Evolutionary conservation across 768 basidiomycete genomes (phyloP).

Genomic region (Lactarius tabidus): DNA sequence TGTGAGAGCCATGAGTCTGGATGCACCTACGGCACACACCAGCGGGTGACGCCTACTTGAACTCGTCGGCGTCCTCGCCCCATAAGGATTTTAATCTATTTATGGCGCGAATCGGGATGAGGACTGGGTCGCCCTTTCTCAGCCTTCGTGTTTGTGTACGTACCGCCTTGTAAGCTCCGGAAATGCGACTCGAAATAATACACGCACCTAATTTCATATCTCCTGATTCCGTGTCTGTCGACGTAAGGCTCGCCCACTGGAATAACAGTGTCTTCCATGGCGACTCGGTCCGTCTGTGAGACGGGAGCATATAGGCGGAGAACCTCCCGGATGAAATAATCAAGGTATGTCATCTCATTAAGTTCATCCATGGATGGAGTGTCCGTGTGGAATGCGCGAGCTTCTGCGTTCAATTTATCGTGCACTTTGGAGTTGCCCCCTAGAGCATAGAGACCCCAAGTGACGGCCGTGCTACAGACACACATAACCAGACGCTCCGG

Average conservation of each 20-base stretch:
- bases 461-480: constrained; percentile 36
- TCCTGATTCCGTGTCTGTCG: constrained; percentile 22
- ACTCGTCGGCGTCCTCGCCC: constrained; percentile 29
- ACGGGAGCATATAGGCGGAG: constrained; percentile 26
- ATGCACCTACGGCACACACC: neutral
- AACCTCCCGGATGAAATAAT: constrained; percentile 18
- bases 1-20: neutral
- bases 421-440: constrained; percentile 47
- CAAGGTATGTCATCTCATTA: constrained; percentile 64
- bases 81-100: constrained; percentile 22
- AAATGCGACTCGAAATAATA: neutral
- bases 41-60: constrained; percentile 25
- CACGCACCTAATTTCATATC: constrained; percentile 24
- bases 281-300: constrained; percentile 10
- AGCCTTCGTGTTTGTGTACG: neutral
- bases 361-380: constrained; percentile 68
- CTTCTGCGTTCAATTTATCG: constrained; percentile 53
- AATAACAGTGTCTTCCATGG: constrained; percentile 22
- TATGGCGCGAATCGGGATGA: constrained; percentile 19
- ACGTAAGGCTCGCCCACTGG: constrained; percentile 22
- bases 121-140: constrained; percentile 15
- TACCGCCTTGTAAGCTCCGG: neutral
- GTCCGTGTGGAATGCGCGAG: constrained; percentile 47
- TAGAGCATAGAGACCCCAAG: constrained; percentile 60
- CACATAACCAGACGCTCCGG: neutral